Evolutionary conservation across 75 land plant genomes (phyloP).

Genomic region (Cunninghamia lanceolata): DNA sequence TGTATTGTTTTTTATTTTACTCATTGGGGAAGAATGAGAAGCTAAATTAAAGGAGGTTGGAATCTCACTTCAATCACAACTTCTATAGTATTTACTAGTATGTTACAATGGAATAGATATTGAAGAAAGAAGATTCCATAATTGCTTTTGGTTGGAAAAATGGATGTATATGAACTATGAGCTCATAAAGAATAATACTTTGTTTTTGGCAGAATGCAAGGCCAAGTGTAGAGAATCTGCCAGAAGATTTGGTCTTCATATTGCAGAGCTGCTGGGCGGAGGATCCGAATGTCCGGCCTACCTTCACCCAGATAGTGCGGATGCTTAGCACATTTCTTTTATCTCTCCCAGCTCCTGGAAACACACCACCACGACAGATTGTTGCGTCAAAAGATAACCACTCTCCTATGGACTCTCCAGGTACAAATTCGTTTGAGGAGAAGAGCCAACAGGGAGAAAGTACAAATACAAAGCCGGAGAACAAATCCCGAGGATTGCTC

Average conservation of each 20-base stretch:
- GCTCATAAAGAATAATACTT: background rate
- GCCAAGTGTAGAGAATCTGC: slow-evolving; percentile 33
- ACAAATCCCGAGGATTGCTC: background rate
- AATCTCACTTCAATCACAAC: background rate
- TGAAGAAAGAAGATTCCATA: background rate
- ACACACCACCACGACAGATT: slow-evolving; percentile 1
- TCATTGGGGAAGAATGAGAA: background rate
- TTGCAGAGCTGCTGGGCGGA: slow-evolving; percentile 38
- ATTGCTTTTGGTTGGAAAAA: background rate
- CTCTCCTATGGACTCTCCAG: background rate
- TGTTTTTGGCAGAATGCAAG: slow-evolving; percentile 24
- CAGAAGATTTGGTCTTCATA: slow-evolving; percentile 29
- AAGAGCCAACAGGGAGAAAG: background rate
- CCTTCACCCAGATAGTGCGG: slow-evolving; percentile 21
- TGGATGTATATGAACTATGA: background rate
- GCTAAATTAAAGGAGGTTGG: background rate
- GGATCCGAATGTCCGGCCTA: slow-evolving; percentile 28
- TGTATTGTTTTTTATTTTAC: background rate
- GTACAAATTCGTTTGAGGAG: background rate
- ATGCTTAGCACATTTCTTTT: slow-evolving; percentile 18
- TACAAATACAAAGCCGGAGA: slow-evolving; percentile 3
- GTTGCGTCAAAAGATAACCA: background rate
- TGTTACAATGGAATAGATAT: background rate
- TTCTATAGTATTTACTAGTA: background rate
- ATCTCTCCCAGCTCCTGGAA: slow-evolving; percentile 11